Evolutionary conservation across 192 early-diverging fungal species (phyloP).

Genomic region (Podila epicladia): DNA sequence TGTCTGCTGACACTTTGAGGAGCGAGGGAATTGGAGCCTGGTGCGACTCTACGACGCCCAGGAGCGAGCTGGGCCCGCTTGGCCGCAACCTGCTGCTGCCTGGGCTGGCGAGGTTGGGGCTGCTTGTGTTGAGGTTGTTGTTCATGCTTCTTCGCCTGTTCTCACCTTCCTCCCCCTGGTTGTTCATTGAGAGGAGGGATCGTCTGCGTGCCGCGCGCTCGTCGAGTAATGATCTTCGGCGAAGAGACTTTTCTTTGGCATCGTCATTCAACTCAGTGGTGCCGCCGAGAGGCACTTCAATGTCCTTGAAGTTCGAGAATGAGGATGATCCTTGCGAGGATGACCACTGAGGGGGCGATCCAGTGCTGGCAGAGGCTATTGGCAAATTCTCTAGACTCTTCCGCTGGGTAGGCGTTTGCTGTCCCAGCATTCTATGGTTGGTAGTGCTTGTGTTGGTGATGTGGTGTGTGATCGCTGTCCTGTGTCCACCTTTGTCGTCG

Average conservation of each 20-base stretch:
- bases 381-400: constrained; percentile 22
- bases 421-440: constrained; percentile 27
- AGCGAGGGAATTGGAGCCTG: constrained; percentile 26
- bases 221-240: constrained; percentile 34
- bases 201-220: constrained; percentile 41
- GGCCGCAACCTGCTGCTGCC: constrained; percentile 28
- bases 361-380: not conserved
- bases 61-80: constrained; percentile 29
- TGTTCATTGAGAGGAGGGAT: constrained; percentile 17
- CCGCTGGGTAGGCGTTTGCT: constrained; percentile 20
- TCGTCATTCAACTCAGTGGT: constrained; percentile 47
- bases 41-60: constrained; percentile 39
- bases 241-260: constrained; percentile 45
- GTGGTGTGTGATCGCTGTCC: not conserved
- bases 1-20: constrained; percentile 45
- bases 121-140: not conserved
- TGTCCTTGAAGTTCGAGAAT: constrained; percentile 38
- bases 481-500: not conserved
- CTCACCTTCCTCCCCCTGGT: constrained; percentile 15
- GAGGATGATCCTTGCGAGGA: constrained; percentile 28
- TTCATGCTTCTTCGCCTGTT: constrained; percentile 18
- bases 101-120: constrained; percentile 16
- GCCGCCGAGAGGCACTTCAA: constrained; percentile 44
- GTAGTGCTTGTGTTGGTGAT: too few relatives aligned
- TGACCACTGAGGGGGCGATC: constrained; percentile 11